Conservation (phyloP, 108 stramenopile genomes). For the Aurantiochytrium sp. region DNA sequence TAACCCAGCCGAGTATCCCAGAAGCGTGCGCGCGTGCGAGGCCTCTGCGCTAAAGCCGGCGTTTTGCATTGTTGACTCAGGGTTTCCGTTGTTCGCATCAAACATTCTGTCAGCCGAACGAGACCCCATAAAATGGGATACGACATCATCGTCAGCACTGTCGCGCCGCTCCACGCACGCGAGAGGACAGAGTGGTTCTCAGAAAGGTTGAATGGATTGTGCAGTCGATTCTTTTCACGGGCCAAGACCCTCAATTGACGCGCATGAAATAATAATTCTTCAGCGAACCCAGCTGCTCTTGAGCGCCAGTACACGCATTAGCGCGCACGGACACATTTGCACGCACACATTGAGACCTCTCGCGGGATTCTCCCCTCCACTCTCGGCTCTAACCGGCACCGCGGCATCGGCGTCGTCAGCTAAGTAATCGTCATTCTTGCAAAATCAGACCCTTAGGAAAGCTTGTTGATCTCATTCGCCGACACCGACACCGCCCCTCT, state of each 20-base stretch:
- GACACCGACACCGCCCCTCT: not conserved
- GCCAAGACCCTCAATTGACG: slow-evolving; percentile 1
- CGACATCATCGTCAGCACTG: slow-evolving; percentile 2
- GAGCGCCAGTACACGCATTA: no score
- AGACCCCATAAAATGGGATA: not conserved
- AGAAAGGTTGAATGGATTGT: slow-evolving; percentile 7
- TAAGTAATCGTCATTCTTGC: not conserved
- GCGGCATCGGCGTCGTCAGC: not conserved
- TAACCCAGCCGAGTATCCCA: no score
- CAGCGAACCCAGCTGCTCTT: not conserved
- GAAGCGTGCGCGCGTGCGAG: no score
- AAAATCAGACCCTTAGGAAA: slow-evolving; percentile 19
- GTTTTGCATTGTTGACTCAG: slow-evolving; percentile 10
- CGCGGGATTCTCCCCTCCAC: no score
- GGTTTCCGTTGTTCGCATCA: slow-evolving; percentile 12
- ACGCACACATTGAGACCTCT: no score
- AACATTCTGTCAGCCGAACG: slow-evolving; percentile 19
- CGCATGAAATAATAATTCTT: slow-evolving; percentile 2
- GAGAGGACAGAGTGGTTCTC: not conserved
- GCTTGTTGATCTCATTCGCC: slow-evolving; percentile 23
- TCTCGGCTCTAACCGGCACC: not conserved
- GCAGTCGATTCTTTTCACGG: not conserved
- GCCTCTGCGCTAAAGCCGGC: no score
- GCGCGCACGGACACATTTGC: no score
- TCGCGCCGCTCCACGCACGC: no score